Evolutionary conservation across 208 protist genomes (phyloP).

Genomic region (Acanthamoeba rhysodes): DNA sequence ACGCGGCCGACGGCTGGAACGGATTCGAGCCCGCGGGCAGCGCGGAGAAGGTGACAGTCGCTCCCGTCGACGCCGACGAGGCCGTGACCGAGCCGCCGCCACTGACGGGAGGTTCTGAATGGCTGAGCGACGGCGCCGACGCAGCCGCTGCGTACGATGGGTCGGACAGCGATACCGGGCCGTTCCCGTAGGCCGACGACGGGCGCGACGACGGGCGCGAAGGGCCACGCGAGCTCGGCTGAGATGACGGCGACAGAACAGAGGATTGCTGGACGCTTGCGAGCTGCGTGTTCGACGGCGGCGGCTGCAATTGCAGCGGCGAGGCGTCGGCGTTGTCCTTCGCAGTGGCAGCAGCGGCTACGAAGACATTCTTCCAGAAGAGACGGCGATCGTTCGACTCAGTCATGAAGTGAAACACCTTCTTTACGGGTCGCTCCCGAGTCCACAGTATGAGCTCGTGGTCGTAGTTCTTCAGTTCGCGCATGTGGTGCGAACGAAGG

Average conservation of each 20-base stretch:
- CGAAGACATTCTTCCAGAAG: constrained; percentile 68
- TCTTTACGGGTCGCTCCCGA: constrained; percentile 20
- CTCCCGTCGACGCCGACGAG: neutral
- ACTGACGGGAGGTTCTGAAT: neutral
- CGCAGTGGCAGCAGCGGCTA: neutral
- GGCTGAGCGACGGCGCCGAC: neutral
- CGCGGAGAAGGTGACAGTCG: neutral
- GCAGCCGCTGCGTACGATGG: neutral
- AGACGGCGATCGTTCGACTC: constrained; percentile 51
- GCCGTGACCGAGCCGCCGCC: neutral
- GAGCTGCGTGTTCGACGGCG: neutral
- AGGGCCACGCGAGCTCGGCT: neutral
- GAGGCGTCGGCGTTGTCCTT: neutral
- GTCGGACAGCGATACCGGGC: neutral
- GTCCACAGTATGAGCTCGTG: constrained; percentile 67
- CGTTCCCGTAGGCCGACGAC: neutral
- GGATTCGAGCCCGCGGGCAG: neutral
- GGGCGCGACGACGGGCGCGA: neutral
- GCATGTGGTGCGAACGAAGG: constrained; percentile 40
- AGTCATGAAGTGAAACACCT: constrained; percentile 63
- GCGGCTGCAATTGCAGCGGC: neutral
- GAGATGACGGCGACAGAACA: neutral
- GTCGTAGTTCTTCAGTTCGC: constrained; percentile 52
- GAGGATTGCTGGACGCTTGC: neutral
- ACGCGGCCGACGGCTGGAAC: constrained; percentile 9